Conservation (phyloP, 1,284 basidiomycete genomes). For the Takashimella koratensis region DNA sequence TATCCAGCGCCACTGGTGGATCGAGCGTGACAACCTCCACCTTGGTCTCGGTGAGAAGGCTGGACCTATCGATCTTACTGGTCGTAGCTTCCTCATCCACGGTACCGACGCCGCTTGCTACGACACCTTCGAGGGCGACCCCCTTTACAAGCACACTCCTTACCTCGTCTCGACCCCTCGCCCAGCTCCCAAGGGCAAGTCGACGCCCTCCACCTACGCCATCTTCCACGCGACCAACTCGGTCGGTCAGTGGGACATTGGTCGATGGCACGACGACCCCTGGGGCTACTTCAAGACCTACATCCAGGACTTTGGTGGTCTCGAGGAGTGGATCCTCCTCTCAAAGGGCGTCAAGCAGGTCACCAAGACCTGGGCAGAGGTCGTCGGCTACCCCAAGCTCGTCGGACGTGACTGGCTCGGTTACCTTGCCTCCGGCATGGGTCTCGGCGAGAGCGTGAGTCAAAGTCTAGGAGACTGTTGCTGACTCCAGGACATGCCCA, state of each 20-base stretch:
- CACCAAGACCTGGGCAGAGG: conserved; percentile 38
- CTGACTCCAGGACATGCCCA: conserved; percentile 39
- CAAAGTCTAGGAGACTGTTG: background rate
- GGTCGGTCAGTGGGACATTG: conserved; percentile 48
- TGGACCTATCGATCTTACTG: conserved; percentile 46
- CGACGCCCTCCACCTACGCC: conserved; percentile 40
- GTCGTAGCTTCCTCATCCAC: conserved; percentile 40
- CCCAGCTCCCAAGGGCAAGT: conserved; percentile 21
- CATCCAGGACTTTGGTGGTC: conserved; percentile 47
- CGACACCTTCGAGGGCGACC: conserved; percentile 49
- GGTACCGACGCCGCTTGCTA: conserved; percentile 49
- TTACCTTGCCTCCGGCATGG: conserved; percentile 49
- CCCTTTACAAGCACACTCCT: conserved; percentile 52
- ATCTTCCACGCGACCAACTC: conserved; percentile 49
- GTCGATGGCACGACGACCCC: conserved; percentile 48
- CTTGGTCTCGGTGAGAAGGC: conserved; percentile 51
- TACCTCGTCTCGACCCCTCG: conserved; percentile 45
- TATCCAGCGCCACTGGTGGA: conserved; percentile 40
- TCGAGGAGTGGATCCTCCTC: conserved; percentile 50
- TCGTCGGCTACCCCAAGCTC: conserved; percentile 46
- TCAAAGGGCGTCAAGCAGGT: conserved; percentile 42
- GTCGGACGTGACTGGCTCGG: conserved; percentile 50
- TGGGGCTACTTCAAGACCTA: conserved; percentile 50
- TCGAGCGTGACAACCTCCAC: conserved; percentile 37
- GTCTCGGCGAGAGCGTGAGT: conserved; percentile 45